Conservation (phyloP, 2,329 filamentous ascomycete genomes). For the Paecilomyces dactylethromorphus region DNA sequence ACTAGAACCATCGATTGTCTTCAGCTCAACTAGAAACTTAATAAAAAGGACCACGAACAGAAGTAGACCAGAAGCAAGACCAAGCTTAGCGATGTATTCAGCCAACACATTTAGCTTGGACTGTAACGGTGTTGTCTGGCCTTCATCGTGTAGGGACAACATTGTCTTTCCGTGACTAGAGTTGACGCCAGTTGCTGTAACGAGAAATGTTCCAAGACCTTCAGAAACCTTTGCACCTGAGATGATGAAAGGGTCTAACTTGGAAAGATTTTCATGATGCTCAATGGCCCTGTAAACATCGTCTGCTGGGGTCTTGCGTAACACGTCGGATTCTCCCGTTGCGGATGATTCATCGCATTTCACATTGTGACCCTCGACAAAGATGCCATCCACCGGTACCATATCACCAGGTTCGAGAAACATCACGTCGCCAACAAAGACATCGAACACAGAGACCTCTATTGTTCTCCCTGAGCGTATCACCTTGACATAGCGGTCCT, state of each 20-base stretch:
- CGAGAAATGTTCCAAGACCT: constrained; percentile 68
- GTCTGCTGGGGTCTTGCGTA: constrained; percentile 60
- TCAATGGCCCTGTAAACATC: constrained; percentile 61
- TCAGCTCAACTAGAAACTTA: constrained; percentile 63
- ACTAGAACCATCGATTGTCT: constrained; percentile 40
- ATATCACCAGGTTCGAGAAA: constrained; percentile 67
- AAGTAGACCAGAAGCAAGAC: constrained; percentile 63
- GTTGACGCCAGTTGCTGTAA: constrained; percentile 67
- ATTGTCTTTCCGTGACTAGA: constrained; percentile 71
- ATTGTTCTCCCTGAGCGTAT: constrained; percentile 66
- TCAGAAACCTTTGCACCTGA: constrained; percentile 73
- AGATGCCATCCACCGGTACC: constrained; percentile 65
- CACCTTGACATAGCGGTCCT: constrained; percentile 67
- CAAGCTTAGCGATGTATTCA: constrained; percentile 72
- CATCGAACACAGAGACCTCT: constrained; percentile 63
- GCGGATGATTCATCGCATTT: constrained; percentile 70
- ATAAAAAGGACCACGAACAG: constrained; percentile 76
- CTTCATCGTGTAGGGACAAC: constrained; percentile 70
- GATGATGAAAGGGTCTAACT: constrained; percentile 73
- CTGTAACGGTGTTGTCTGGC: constrained; percentile 71
- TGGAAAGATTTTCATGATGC: constrained; percentile 52
- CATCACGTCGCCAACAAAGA: constrained; percentile 68
- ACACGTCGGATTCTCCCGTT: constrained; percentile 67
- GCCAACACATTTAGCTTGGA: constrained; percentile 70
- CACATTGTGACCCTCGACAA: constrained; percentile 59